A percentile compares a stretch with the other conserved stretches of the same genome.
Conservation (phyloP, 2,329 filamentous ascomycete genomes). For the Calonectria leucothoes region DNA sequence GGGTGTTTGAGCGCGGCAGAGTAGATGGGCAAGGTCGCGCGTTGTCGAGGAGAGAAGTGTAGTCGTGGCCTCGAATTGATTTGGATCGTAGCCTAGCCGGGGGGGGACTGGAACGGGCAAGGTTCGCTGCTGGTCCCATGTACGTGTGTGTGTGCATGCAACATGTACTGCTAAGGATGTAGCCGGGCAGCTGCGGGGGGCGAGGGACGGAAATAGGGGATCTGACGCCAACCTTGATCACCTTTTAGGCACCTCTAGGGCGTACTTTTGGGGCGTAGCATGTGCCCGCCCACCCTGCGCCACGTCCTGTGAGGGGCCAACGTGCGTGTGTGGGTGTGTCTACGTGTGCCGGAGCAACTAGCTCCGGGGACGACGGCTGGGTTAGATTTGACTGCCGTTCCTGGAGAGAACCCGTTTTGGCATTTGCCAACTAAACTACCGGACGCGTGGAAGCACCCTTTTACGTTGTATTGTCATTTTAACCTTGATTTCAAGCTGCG, state of each 20-base stretch:
- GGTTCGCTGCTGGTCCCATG: not conserved
- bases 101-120: not conserved
- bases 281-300: not conserved
- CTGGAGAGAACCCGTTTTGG: not conserved
- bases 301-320: not conserved
- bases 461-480: not conserved
- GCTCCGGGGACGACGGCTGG: not conserved
- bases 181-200: not conserved
- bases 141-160: not conserved
- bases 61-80: constrained; percentile 39
- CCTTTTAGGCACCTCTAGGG: not conserved
- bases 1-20: not conserved
- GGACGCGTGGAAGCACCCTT: not conserved
- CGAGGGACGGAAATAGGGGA: constrained; percentile 13
- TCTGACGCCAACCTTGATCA: constrained; percentile 5
- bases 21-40: not conserved
- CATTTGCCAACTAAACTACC: not conserved
- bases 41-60: constrained; percentile 17
- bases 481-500: not conserved
- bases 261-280: not conserved
- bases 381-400: constrained; percentile 7
- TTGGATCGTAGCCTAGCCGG: constrained; percentile 2
- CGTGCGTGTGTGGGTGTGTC: not conserved
- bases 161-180: not conserved
- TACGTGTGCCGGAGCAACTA: not conserved